These are phyloP conservation scores for Fusarium sulawesiense DNA, from an alignment of 2,329 filamentous ascomycete genomes.

Conservation along the genomic window DNA sequence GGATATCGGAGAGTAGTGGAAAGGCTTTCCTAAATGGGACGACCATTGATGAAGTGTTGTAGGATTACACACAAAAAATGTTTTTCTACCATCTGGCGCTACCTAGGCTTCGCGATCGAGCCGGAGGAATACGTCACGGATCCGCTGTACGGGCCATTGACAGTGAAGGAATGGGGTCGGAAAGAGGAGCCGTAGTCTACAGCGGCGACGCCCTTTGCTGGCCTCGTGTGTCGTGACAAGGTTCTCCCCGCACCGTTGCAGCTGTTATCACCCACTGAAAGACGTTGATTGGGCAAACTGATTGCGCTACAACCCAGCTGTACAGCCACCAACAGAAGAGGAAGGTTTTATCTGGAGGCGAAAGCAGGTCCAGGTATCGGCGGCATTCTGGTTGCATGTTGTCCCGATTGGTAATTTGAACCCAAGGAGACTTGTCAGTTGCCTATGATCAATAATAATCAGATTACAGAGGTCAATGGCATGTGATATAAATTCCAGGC, in stretches of 20 bases:
- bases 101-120: too few relatives aligned
- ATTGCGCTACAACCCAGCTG: not conserved
- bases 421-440: too few relatives aligned
- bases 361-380: not conserved
- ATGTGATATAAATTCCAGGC: not conserved
- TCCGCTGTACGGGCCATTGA: too few relatives aligned
- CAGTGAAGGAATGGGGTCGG: too few relatives aligned
- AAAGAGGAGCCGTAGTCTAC: not conserved
- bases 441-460: not conserved
- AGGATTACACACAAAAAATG: too few relatives aligned
- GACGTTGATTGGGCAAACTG: not conserved
- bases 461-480: not conserved
- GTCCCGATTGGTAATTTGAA: not conserved
- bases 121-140: too few relatives aligned
- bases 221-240: not conserved
- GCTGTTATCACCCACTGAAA: not conserved
- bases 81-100: too few relatives aligned
- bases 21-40: too few relatives aligned
- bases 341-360: conserved; percentile 30
- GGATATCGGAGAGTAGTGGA: too few relatives aligned
- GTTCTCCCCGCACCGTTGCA: not conserved
- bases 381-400: not conserved
- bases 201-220: not conserved
- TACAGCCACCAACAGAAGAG: not conserved
- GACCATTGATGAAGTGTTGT: too few relatives aligned